Conservation (phyloP, 257 asterid species). For the Solanum appendiculatum region DNA sequence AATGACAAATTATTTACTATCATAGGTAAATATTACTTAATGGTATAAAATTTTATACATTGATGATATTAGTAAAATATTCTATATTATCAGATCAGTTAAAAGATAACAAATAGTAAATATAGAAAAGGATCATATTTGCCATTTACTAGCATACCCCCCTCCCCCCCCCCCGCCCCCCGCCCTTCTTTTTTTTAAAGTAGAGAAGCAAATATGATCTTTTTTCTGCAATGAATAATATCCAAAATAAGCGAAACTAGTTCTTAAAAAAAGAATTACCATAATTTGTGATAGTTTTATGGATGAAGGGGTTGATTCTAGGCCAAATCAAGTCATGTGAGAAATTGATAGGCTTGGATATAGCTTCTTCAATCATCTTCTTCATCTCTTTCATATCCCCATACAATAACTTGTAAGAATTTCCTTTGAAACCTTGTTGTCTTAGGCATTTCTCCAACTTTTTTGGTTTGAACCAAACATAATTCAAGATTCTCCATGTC, state of each 20-base stretch:
- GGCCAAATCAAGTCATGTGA: slow-evolving; percentile 7
- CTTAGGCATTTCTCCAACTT: slow-evolving; percentile 17
- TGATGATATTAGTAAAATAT: background rate
- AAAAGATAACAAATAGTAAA: background rate
- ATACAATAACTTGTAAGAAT: slow-evolving; percentile 8
- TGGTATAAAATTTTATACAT: background rate
- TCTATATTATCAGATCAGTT: background rate
- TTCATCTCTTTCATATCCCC: slow-evolving; percentile 17
- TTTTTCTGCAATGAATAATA: no score
- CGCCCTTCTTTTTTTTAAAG: no score
- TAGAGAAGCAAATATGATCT: no score
- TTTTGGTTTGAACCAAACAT: slow-evolving; percentile 21
- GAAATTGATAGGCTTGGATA: slow-evolving; percentile 9
- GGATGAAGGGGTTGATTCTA: slow-evolving; percentile 10
- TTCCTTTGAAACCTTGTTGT: slow-evolving; percentile 15
- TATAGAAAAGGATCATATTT: background rate
- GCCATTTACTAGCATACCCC: background rate
- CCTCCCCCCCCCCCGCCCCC: no score
- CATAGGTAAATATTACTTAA: background rate
- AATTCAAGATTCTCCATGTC: slow-evolving; percentile 14
- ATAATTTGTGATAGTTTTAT: slow-evolving; percentile 3
- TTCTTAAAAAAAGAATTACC: background rate
- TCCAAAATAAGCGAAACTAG: no score
- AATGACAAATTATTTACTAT: background rate
- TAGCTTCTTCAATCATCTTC: slow-evolving; percentile 6